These are phyloP conservation scores for Periconia digitata DNA, from an alignment of 2,329 filamentous ascomycete species.

Conservation along the genomic window DNA sequence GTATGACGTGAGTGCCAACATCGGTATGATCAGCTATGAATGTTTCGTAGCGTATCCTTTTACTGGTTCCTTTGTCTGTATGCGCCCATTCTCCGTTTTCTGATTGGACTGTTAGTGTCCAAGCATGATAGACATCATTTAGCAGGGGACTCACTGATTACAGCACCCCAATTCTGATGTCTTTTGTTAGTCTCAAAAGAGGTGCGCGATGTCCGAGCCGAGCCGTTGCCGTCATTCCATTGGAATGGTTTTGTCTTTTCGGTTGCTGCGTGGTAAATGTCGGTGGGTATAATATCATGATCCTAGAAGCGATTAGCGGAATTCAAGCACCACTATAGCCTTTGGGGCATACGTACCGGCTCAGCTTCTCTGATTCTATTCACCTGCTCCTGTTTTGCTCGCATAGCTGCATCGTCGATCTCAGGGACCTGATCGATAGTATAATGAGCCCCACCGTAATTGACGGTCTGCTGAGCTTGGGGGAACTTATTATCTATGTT, in stretches of 20 bases:
- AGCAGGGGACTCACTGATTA: background rate
- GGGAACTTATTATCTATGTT: background rate
- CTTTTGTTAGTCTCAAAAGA: background rate
- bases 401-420: background rate
- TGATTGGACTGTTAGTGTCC: background rate
- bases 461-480: background rate
- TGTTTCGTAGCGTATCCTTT: background rate
- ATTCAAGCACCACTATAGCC: background rate
- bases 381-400: background rate
- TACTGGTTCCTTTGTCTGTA: background rate
- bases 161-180: background rate
- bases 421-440: background rate
- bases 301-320: background rate
- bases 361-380: background rate
- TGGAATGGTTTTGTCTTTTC: background rate
- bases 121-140: background rate
- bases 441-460: background rate
- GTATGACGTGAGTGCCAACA: too few relatives aligned
- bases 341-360: background rate
- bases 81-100: background rate
- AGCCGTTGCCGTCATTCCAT: background rate
- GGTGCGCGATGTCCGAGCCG: background rate
- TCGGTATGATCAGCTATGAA: too few relatives aligned
- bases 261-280: background rate
- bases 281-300: background rate